Conservation (phyloP, 2,329 filamentous ascomycete species). For the Truncatella angustata region DNA sequence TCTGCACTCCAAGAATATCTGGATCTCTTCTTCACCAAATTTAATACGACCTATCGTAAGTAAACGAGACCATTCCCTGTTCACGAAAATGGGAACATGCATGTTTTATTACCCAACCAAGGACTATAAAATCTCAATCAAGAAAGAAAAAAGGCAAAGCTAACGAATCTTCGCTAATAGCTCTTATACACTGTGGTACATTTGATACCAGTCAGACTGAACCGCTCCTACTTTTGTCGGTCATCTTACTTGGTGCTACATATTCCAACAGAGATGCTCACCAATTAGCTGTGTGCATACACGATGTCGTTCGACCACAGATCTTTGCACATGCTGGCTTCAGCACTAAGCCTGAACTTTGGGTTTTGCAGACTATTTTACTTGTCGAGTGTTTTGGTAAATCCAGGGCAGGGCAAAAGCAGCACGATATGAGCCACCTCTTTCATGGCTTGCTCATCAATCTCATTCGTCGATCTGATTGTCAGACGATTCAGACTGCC, state of each 20-base stretch:
- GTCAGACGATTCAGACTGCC: conserved; percentile 30
- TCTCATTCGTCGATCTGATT: conserved; percentile 34
- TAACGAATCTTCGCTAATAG: too few species aligned
- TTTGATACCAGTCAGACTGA: conserved; percentile 51
- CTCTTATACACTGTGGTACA: conserved; percentile 56
- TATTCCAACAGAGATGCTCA: conserved; percentile 59
- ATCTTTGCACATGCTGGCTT: conserved; percentile 59
- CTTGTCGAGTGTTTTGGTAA: conserved; percentile 66
- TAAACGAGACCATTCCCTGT: too few species aligned
- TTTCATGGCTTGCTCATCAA: conserved; percentile 41
- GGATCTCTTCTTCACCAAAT: conserved; percentile 59
- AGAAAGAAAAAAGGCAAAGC: too few species aligned
- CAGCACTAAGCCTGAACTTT: conserved; percentile 56
- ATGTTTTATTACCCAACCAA: too few species aligned
- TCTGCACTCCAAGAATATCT: conserved; percentile 52
- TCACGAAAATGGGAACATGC: too few species aligned
- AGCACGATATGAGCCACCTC: conserved; percentile 62
- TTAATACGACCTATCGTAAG: conserved; percentile 61
- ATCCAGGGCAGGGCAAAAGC: conserved; percentile 59
- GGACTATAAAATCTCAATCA: too few species aligned
- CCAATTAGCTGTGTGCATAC: conserved; percentile 59
- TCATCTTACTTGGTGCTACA: conserved; percentile 60
- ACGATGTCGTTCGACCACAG: conserved; percentile 56
- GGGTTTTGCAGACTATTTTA: conserved; percentile 60
- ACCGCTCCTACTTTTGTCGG: conserved; percentile 50